phyloP scores from a whole-genome alignment of 108 stramenopile species.

The Chaetoceros muelleri region DNA sequence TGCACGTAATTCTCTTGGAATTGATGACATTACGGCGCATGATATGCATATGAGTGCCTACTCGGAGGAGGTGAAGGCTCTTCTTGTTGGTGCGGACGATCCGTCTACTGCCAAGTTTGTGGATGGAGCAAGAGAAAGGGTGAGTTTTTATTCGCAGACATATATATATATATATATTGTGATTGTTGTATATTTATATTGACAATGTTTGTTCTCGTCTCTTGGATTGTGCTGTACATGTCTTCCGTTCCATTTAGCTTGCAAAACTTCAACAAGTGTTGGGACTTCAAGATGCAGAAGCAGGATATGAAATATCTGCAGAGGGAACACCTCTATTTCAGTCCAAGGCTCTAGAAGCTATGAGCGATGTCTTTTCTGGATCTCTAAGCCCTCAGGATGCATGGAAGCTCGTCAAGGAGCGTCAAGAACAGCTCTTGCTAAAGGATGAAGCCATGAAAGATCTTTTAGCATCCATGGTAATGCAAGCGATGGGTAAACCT shows the following conservation, averaged over 20 bases:
- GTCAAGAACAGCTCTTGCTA: conserved; percentile 58
- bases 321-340: conserved; percentile 59
- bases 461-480: conserved; percentile 56
- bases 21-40: conserved; percentile 47
- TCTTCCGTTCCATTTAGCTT: conserved; percentile 35
- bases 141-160: conserved; percentile 29
- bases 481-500: conserved; percentile 63
- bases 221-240: no score
- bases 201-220: no score
- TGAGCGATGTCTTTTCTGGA: conserved; percentile 39
- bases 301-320: conserved; percentile 42
- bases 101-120: neutral
- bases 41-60: conserved; percentile 65
- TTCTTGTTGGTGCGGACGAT: neutral
- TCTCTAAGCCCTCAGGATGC: conserved; percentile 40
- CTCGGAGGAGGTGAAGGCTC: conserved; percentile 44
- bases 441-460: conserved; percentile 35
- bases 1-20: conserved; percentile 62
- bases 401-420: conserved; percentile 52
- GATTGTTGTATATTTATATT: no score
- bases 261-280: conserved; percentile 56
- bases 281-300: conserved; percentile 47
- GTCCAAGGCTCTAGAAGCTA: conserved; percentile 40
- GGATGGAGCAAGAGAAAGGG: conserved; percentile 24
- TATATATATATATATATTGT: no score